Evolutionary conservation across 2,329 filamentous ascomycete species (phyloP).

Genomic region (Paecilomyces sp.): DNA sequence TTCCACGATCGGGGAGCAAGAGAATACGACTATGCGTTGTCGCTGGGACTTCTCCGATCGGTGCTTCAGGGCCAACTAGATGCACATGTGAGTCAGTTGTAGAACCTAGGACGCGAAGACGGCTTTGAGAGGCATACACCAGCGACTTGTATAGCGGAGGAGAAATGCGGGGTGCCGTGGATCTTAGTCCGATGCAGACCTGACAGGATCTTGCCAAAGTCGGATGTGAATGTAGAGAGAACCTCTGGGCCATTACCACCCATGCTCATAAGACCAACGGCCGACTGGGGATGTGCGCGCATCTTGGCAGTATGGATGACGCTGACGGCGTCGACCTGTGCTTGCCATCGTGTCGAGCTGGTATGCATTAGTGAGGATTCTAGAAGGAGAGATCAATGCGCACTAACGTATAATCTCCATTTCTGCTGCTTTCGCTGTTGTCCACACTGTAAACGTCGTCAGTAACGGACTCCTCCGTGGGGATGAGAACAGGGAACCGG

Average conservation of each 20-base stretch:
- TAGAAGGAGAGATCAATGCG: conserved; percentile 3
- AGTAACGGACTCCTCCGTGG: conserved; percentile 8
- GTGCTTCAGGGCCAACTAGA: conserved; percentile 88
- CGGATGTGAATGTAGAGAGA: conserved; percentile 89
- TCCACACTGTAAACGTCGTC: conserved; percentile 58
- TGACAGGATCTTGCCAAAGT: conserved; percentile 91
- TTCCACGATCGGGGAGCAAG: conserved; percentile 86
- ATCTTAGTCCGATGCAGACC: conserved; percentile 93
- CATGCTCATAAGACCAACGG: conserved; percentile 98
- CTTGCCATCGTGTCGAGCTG: conserved; percentile 89
- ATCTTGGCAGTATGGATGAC: conserved; percentile 95
- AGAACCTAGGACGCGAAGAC: not conserved
- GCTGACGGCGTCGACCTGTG: conserved; percentile 90
- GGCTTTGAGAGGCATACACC: conserved; percentile 56
- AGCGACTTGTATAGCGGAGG: conserved; percentile 91
- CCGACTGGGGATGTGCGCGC: conserved; percentile 90
- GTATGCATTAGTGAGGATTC: conserved; percentile 25
- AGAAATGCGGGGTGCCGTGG: conserved; percentile 76
- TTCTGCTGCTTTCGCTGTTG: conserved; percentile 97
- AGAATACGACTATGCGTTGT: conserved; percentile 94
- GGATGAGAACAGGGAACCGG: conserved; percentile 12
- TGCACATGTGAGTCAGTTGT: conserved; percentile 6
- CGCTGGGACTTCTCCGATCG: conserved; percentile 95
- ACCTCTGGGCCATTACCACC: conserved; percentile 96
- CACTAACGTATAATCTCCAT: conserved; percentile 72